Base-by-base conservation (phyloP, 75 land plant species). In the Picea sitchensis region DNA sequence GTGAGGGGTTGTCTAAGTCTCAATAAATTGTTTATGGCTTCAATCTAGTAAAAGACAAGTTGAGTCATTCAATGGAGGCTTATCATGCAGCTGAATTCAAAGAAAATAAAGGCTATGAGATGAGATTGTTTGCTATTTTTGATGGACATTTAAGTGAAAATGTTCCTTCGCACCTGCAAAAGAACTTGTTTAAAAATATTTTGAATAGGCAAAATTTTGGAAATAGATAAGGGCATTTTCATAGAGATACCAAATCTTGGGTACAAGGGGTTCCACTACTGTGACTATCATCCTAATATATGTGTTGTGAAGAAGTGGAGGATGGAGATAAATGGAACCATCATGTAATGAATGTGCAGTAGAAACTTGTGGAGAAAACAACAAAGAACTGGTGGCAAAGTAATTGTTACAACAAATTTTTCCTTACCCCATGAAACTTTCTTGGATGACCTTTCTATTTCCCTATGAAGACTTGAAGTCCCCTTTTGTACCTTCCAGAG, bases 271-370 rank as follows among this genome's bases (percentile, higher is more conserved):
- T 1, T 95, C 98, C 20, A 95, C 96, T 77, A 94, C 96, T 63
- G 96, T 94, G n/a, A 95, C 94, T 65, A 96, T 96, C 30, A 90
- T 95, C 71, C 77, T 93, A 15, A 78, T 95, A 21, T 86, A 95
- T 84, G 92, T 26, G 26, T 26, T 26, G 26, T 26, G 26, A 26
- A 26, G 26, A 26, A 26, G 26, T 26, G 26, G 26, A 26, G 26
- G 26, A 26, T 26, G 26, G 26, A 26, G 0, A 26, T 26, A 26
- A 26, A 0, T 26, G 26, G 26, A 26, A 26, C 26, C 26, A 26
- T 26, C 26, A 26, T 26, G 26, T 26, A 26, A 26, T 26, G 26
- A 26, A 26, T 26, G 26, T 26, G 26, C 26, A 26, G 26, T 26
- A 26, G 26, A 26, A 26, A 26, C 0, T 26, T 26, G 26, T 26